Evolutionary conservation across 2,329 filamentous ascomycete genomes (phyloP), one percentile per base, ranked within the genome.

Genomic region (Aspergillus sp.): DNA sequence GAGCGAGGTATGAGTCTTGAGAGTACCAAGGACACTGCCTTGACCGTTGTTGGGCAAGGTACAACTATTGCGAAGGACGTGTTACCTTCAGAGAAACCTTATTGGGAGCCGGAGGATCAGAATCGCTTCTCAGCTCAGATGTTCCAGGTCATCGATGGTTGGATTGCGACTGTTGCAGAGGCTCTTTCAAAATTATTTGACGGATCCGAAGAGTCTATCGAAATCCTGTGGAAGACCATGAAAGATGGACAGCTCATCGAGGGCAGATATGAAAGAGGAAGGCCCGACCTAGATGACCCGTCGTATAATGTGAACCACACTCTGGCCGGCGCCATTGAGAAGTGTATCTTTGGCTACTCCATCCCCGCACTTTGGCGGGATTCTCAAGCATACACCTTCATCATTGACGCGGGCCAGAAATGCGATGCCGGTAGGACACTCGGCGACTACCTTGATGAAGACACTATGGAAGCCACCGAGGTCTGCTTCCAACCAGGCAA

Each of bases 331-430:
- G 47, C 40, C 45, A 50, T 56, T 49, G 25, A 19, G 31, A 50
- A 50, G 31, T 43, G 17, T 38, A 31, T 56, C 45, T 50, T 44
- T 17, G 53, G 54, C 23, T 56, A 51, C 45, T 36, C 56, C 32
- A 58, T 55, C 42, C 57, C 57, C 7, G 45, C 52, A 5, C 25
- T 57, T 2, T 57, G 54, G 57, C 44, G 49, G 17, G 45, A 29
- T n/a, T 53, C 55, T 13, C 7, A 50, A 13, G 11, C 42, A 34
- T 17, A 55, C 46, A 5, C 49, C 45, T 55, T 59, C 47, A 38
- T 61, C 45, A 48, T 59, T 45, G 34, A 57, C 40, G 29, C 59
- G 34, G 52, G 58, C 34, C 25, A 56, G 21, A 17, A 21, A 21
- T 58, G 57, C 34, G 58, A 52, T 43, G 49, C 45, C 6, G 42